phyloP scores from a whole-genome alignment of 345 rosid species.

The Barbarea vulgaris region DNA sequence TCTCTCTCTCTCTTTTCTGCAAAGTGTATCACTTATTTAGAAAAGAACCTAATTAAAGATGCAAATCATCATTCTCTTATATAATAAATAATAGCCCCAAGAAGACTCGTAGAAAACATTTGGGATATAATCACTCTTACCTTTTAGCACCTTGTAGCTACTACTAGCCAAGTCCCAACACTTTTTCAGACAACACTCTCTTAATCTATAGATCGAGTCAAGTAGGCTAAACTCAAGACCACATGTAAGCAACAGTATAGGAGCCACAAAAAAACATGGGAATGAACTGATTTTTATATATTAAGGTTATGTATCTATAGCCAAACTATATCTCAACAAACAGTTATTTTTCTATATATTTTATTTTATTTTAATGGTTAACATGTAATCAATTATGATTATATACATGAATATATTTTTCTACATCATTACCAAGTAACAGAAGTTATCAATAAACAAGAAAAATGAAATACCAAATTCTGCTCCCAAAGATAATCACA shows the following conservation, averaged over 20 bases:
- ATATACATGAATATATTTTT: not conserved
- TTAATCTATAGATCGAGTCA: conserved; percentile 20
- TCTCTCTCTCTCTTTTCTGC: conserved; percentile 61
- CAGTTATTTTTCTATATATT: not conserved
- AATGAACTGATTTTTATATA: not conserved
- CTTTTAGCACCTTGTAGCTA: conserved; percentile 32
- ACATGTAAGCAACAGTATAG: conserved; percentile 33
- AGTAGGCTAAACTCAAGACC: conserved; percentile 26
- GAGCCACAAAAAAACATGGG: conserved; percentile 25
- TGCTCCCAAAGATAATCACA: not conserved
- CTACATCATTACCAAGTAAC: conserved; percentile 3
- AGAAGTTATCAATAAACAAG: not conserved
- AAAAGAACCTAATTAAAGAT: conserved; percentile 42
- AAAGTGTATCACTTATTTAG: conserved; percentile 43
- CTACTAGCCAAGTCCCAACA: conserved; percentile 30
- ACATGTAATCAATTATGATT: not conserved
- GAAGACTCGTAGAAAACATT: conserved; percentile 16
- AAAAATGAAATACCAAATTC: not conserved
- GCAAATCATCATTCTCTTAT: conserved; percentile 43
- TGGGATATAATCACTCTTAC: conserved; percentile 21
- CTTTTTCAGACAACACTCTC: conserved; percentile 34
- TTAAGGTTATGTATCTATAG: not conserved
- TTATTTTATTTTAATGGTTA: not conserved
- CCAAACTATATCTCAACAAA: conserved; percentile 26
- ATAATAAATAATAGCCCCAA: conserved; percentile 21